Conservation (phyloP, 2,329 filamentous ascomycete genomes). For the Didymella arachidicola region DNA sequence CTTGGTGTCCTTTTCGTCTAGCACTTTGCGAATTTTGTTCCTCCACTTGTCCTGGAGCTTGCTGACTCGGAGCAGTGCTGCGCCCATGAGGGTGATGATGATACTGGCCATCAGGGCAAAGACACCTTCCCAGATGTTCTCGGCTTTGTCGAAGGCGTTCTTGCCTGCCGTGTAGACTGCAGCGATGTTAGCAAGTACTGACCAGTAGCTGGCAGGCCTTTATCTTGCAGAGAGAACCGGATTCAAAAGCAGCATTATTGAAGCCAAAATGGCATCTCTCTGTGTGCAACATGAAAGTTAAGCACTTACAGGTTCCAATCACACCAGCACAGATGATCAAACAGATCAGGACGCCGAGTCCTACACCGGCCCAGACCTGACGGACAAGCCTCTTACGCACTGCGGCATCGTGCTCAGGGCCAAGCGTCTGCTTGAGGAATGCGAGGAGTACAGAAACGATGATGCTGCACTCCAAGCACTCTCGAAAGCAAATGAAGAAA, state of each 20-base stretch:
- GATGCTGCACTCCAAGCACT: slow-evolving; percentile 82
- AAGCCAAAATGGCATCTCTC: too few relatives aligned
- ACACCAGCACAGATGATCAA: slow-evolving; percentile 69
- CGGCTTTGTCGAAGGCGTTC: slow-evolving; percentile 71
- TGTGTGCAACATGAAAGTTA: too few relatives aligned
- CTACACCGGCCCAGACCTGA: slow-evolving; percentile 75
- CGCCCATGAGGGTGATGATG: slow-evolving; percentile 84
- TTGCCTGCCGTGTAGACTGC: slow-evolving; percentile 70
- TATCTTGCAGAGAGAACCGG: too few relatives aligned
- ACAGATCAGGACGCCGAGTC: slow-evolving; percentile 68
- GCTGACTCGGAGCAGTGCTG: slow-evolving; percentile 78
- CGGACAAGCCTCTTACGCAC: slow-evolving; percentile 73
- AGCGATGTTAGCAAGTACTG: slow-evolving; percentile 1
- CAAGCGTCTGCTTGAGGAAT: slow-evolving; percentile 83
- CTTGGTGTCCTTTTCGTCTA: slow-evolving; percentile 63
- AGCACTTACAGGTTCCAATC: slow-evolving; percentile 66
- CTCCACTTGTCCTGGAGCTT: slow-evolving; percentile 89
- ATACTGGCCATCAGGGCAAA: slow-evolving; percentile 77
- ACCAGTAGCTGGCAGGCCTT: background rate
- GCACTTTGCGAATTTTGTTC: slow-evolving; percentile 76
- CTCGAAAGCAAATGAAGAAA: slow-evolving; percentile 91
- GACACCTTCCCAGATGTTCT: slow-evolving; percentile 82
- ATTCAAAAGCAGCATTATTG: too few relatives aligned
- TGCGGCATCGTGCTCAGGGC: slow-evolving; percentile 65
- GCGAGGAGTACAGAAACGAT: slow-evolving; percentile 87